Evolutionary conservation across 306 rosid species (phyloP), one percentile per base, ranked within the genome.

Genomic region (Ceratonia siliqua): DNA sequence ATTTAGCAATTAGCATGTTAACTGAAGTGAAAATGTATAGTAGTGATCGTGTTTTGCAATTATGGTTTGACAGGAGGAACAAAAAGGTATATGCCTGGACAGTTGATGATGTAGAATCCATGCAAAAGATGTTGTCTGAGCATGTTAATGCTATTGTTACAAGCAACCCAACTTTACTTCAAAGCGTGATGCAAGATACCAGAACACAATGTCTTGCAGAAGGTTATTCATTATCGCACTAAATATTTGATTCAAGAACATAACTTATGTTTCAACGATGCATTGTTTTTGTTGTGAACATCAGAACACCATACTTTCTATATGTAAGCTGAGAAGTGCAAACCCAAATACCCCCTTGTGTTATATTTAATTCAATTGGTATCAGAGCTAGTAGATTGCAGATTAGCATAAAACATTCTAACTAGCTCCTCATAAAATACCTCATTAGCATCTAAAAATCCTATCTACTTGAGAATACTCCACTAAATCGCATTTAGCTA

Each of bases 51-150:
- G 61, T 28, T 80, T 75, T 56, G 39, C 68, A 0, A 0, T 45
- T 27, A 18, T 78, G 73, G 38, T 59, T 59, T 10, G 61, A 68
- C 85, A 91, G 98, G 85, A 91, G 91, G 73, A 87, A 85, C 6
- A 93, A 86, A 85, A 89, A 84, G 83, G 94, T 84, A 41, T 93
- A 83, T 76, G 92, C 97, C 10, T 93, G 98, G 98, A 93, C 98
- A 15, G 97, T 91, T 32, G 97, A 93, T 27, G 96, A 91, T 81
- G 61, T 3, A 36, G 88, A 83, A 52, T 86, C 98, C 49, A 89
- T 93, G 98, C 75, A 81, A 53, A 87, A 41, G 35, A 57, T 93
- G 90, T 65, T 93, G 79, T 73, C 38, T 48, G 97, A 91, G 82
- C 85, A 65, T 30, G 96, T 91, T 43, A 97, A 93, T 79, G 98